Conservation (phyloP, 164 flowering plant genomes). For the Pachysandra terminalis region DNA sequence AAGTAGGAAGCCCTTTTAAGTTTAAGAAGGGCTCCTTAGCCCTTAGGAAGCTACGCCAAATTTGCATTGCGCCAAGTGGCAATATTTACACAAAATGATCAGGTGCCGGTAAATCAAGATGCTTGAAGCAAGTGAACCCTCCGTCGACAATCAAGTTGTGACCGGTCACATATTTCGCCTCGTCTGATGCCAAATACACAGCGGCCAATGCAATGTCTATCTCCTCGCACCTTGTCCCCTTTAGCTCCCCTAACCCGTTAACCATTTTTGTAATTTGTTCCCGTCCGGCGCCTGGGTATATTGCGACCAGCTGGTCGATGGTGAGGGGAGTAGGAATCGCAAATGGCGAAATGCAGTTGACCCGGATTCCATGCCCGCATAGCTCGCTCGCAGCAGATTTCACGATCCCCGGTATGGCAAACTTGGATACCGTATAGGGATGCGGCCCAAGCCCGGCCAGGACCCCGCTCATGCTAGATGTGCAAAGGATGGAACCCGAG, state of each 20-base stretch:
- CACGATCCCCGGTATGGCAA: constrained; percentile 50
- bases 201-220: constrained; percentile 60
- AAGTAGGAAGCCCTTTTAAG: too few species aligned
- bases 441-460: constrained; percentile 71
- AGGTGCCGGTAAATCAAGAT: constrained; percentile 32
- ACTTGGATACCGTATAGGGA: constrained; percentile 57
- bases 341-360: constrained; percentile 68
- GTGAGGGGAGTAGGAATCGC: constrained; percentile 45
- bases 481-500: constrained; percentile 62
- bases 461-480: constrained; percentile 58
- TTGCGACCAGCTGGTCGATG: constrained; percentile 20
- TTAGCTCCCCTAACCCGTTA: constrained; percentile 46
- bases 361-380: constrained; percentile 43
- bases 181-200: constrained; percentile 64
- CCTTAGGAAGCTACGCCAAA: neutral
- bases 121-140: constrained; percentile 58
- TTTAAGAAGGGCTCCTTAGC: too few species aligned
- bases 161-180: constrained; percentile 59
- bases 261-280: constrained; percentile 33
- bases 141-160: constrained; percentile 80
- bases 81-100: neutral
- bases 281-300: constrained; percentile 20
- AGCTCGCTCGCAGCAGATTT: constrained; percentile 57
- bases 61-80: neutral
- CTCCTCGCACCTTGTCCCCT: constrained; percentile 48